Base-by-base conservation (phyloP, 2,329 filamentous ascomycete species). In the Pestalotiopsis sp. region DNA sequence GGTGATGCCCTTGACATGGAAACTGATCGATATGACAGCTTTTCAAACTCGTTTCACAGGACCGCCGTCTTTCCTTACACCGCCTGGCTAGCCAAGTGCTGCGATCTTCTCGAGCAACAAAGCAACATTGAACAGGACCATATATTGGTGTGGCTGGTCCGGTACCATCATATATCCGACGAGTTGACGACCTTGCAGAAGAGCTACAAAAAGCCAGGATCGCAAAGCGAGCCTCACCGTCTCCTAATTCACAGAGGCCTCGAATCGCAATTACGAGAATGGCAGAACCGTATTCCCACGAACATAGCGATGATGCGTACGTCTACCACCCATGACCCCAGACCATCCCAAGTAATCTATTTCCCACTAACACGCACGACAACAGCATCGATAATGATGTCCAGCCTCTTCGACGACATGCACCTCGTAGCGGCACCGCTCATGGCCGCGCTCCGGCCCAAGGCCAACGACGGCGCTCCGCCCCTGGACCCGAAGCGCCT, bases 171-270 rank as follows among this genome's bases (percentile, higher is more conserved):
- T 49, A 78, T 84, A 14, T 72, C 77, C 2, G 80, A 80, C 62
- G 80, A 84, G 67, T 80, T 82, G 3, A 72, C 77, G 45, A 74
- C 76, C 4, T 73, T 82, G 27, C 72, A 74, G 20, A 76, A 56
- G 68, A 73, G 45, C 11, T 76, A 77, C 58, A 74, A 73, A 5
- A 74, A 74, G 7, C 64, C 69, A 9, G 71, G 68, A 31, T 66
- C 68, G n/a, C 76, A 78, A 61, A 77, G 73, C 69, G 76, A 81
- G 49, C 80, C 84, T 68, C 83, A 86, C 59, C 78, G 77, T 23
- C 76, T 78, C 2, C 78, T 87, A 20, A 78, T 87, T 69, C 73
- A 84, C n/a, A 77, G 81, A 2, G 85, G 86, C 0, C 79, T 87
- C 36, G 83, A 86, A 68, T 74, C 81, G 3, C 84, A 87, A 70